Evolutionary conservation across 345 rosid species (phyloP), one percentile per base, ranked within the genome.

Genomic region (Eucalyptus marginata): DNA sequence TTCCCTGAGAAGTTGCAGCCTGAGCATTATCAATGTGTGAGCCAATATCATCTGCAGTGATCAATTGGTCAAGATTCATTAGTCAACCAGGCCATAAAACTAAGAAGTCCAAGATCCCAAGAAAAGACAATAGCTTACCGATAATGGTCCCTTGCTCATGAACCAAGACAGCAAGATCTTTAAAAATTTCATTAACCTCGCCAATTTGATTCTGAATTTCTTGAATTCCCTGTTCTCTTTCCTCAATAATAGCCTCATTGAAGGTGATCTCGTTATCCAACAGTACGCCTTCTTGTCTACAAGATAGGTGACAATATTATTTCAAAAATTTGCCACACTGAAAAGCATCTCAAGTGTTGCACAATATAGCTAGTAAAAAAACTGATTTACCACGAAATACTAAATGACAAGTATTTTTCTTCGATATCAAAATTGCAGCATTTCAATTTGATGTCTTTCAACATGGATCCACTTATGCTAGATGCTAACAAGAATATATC

Each of bases 171-270:
- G 98, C 99, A 18, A 98, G 96, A 93, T 98, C 99, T 91, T 97
- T 98, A 81, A 98, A 96, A 31, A 97, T 95, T 90, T 97, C 98
- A 40, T 98, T 95, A 89, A 97, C 99, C 94, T 98, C 99, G 17
- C 99, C 99, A 90, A 98, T 97, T 91, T 97, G 99, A 91, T 95
- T 96, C 92, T 96, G 99, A 89, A 98, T 96, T 90, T 96, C 99
- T 87, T 97, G 96, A 88, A 97, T 96, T 89, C 99, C 99, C 64
- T 95, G 99, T 85, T 98, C 99, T 92, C 99, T 95, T 93, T 98
- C 99, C 88, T 98, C 99, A 68, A 97, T 96, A 46, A 97, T 87
- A 86, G 99, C 99, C 87, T 97, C 99, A 84, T 98, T 96, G 87
- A 98, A 98, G 36, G 93, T 93, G 89, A 98, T 96, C 94, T 97